These are phyloP conservation scores for Colletotrichum sp. DNA, from an alignment of 2,329 filamentous ascomycete species.

Conservation along the genomic window DNA sequence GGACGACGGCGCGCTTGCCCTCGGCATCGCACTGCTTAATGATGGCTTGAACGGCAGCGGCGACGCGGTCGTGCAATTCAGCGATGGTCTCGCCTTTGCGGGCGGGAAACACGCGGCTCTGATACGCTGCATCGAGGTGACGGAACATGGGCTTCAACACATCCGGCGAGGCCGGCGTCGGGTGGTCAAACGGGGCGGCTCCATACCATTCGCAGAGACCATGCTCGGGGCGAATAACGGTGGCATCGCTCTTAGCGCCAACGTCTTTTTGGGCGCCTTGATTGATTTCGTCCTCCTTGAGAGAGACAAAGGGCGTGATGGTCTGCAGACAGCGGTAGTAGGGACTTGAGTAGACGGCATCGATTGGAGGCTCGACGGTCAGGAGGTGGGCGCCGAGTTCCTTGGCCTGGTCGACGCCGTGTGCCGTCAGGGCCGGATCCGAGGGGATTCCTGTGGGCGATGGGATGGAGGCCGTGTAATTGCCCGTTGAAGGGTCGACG, in stretches of 20 bases:
- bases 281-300: slow-evolving; percentile 34
- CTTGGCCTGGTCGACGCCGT: slow-evolving; percentile 83
- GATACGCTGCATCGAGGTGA: slow-evolving; percentile 61
- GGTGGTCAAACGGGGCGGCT: slow-evolving; percentile 83
- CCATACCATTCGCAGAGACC: slow-evolving; percentile 90
- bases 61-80: slow-evolving; percentile 81
- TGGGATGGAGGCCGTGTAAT: slow-evolving; percentile 74
- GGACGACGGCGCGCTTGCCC: slow-evolving; percentile 71
- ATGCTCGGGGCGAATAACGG: slow-evolving; percentile 58
- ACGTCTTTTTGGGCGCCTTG: slow-evolving; percentile 7
- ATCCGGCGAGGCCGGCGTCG: slow-evolving; percentile 70
- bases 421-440: slow-evolving; percentile 85
- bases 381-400: slow-evolving; percentile 74
- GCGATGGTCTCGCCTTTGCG: slow-evolving; percentile 79
- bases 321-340: slow-evolving; percentile 92
- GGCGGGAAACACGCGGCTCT: slow-evolving; percentile 69
- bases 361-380: slow-evolving; percentile 68
- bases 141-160: slow-evolving; percentile 73
- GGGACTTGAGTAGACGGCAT: slow-evolving; percentile 81
- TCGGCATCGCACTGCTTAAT: slow-evolving; percentile 76
- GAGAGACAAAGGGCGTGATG: slow-evolving; percentile 69
- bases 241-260: slow-evolving; percentile 21
- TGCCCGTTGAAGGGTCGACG: slow-evolving; percentile 80
- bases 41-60: slow-evolving; percentile 71
- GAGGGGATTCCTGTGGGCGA: slow-evolving; percentile 88